A percentile compares a stretch with the other conserved stretches of the same genome.
Conservation (phyloP, 2,329 filamentous ascomycete species). For the Phialophora verrucosa region DNA sequence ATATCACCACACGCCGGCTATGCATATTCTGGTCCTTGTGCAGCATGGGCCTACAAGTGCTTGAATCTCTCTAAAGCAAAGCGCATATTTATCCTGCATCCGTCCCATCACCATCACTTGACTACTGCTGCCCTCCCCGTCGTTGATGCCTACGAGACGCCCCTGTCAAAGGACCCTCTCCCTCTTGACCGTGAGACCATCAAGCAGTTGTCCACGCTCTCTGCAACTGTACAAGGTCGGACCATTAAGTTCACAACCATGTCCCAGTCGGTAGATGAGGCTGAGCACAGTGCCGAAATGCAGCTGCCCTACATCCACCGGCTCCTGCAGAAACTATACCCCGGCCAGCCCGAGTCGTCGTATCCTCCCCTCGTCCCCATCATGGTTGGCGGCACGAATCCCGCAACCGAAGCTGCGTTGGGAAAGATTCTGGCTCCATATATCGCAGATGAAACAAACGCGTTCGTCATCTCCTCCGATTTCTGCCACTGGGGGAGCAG, state of each 20-base stretch:
- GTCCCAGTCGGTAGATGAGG: conserved; percentile 69
- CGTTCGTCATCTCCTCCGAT: conserved; percentile 90
- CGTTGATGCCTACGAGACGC: conserved; percentile 61
- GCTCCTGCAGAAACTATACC: conserved; percentile 62
- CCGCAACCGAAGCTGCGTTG: conserved; percentile 68
- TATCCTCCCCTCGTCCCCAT: conserved; percentile 84
- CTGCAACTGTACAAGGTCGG: conserved; percentile 39
- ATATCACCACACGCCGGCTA: conserved; percentile 97
- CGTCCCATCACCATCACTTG: conserved; percentile 87
- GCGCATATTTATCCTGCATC: conserved; percentile 88
- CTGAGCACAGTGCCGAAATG: conserved; percentile 95
- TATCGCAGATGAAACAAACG: conserved; percentile 71
- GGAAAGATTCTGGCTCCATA: conserved; percentile 78
- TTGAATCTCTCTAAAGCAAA: conserved; percentile 84
- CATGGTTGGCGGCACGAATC: conserved; percentile 76
- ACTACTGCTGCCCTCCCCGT: conserved; percentile 75
- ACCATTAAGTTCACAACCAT: conserved; percentile 59
- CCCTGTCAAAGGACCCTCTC: conserved; percentile 51
- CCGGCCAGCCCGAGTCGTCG: conserved; percentile 55
- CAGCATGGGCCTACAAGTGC: conserved; percentile 91
- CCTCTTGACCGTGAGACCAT: conserved; percentile 54
- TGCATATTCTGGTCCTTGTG: conserved; percentile 85
- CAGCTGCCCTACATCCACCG: conserved; percentile 94
- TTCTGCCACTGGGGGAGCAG: conserved; percentile 94
- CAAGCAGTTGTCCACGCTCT: conserved; percentile 44